These are phyloP conservation scores for Paracorniculantispora psalliotae DNA, from an alignment of 2,329 filamentous ascomycete genomes.

Conservation along the genomic window DNA sequence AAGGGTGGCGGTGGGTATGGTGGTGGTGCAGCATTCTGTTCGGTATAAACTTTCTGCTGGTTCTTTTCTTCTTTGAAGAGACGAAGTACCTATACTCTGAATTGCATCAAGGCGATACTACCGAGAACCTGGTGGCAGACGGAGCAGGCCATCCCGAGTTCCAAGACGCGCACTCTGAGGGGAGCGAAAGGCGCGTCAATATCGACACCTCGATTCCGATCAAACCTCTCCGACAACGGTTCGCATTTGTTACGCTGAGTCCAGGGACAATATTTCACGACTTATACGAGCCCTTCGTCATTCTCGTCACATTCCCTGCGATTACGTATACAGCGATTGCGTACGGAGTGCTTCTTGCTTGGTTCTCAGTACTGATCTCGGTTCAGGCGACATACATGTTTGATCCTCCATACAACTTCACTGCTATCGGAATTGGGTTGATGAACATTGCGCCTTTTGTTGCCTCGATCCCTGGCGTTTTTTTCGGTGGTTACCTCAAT, in stretches of 20 bases:
- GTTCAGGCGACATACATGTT: constrained; percentile 22
- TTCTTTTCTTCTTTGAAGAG: constrained; percentile 32
- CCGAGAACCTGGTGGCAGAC: not conserved
- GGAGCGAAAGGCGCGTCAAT: constrained; percentile 23
- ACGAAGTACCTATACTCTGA: constrained; percentile 20
- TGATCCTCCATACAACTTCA: constrained; percentile 27
- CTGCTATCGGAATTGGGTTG: constrained; percentile 20
- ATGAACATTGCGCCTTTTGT: constrained; percentile 28
- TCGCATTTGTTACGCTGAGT: constrained; percentile 20
- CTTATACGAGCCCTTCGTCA: constrained; percentile 15
- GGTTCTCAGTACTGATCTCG: constrained; percentile 26
- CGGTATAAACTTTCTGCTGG: constrained; percentile 15
- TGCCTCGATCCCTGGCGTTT: constrained; percentile 31
- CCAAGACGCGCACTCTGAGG: constrained; percentile 1
- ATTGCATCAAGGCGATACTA: not conserved
- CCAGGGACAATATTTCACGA: constrained; percentile 13
- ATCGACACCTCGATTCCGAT: constrained; percentile 18
- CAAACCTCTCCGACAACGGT: constrained; percentile 18
- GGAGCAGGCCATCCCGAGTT: not conserved
- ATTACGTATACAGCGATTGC: constrained; percentile 35
- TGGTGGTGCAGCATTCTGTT: constrained; percentile 24
- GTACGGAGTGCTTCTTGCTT: constrained; percentile 33
- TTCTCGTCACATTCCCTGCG: constrained; percentile 24
- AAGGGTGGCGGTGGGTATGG: constrained; percentile 36
- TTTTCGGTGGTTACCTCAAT: constrained; percentile 33